Conservation (phyloP, 768 basidiomycete species). For the Nevesoporus exiguus region DNA sequence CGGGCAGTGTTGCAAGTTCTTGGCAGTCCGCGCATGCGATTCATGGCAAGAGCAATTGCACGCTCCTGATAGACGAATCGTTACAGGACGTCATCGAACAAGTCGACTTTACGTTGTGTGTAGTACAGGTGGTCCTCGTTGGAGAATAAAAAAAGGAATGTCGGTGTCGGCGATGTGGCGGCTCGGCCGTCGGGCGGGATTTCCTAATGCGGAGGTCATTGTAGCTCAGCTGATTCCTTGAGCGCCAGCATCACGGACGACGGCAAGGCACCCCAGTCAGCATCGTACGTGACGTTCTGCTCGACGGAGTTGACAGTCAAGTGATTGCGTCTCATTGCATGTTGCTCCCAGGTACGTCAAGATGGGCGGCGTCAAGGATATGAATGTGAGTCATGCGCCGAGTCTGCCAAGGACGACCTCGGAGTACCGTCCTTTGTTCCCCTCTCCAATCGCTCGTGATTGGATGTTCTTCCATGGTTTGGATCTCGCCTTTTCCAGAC, state of each 20-base stretch:
- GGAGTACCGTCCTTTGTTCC: not conserved
- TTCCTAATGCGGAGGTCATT: slow-evolving; percentile 12
- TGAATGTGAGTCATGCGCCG: slow-evolving; percentile 27
- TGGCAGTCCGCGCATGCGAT: not conserved
- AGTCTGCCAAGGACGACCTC: slow-evolving; percentile 22
- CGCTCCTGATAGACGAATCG: not conserved
- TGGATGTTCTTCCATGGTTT: slow-evolving; percentile 9
- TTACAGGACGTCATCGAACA: not conserved
- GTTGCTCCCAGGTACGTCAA: slow-evolving; percentile 1
- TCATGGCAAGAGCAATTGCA: too few relatives aligned
- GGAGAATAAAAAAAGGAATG: too few relatives aligned
- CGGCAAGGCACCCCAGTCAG: not conserved
- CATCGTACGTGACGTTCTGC: slow-evolving; percentile 9
- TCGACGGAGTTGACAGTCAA: not conserved
- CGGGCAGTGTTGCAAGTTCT: not conserved
- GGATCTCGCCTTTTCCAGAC: slow-evolving; percentile 26
- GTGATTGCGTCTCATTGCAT: not conserved
- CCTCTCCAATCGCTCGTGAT: slow-evolving; percentile 6
- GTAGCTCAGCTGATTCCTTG: not conserved
- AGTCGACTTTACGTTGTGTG: too few relatives aligned
- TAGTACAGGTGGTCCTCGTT: too few relatives aligned
- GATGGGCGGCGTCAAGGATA: slow-evolving; percentile 28
- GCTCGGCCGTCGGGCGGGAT: not conserved
- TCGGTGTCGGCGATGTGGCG: not conserved
- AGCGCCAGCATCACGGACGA: slow-evolving; percentile 1